Base-by-base conservation (phyloP, 192 early-diverging fungal genomes). In the Coemansia sp. region DNA sequence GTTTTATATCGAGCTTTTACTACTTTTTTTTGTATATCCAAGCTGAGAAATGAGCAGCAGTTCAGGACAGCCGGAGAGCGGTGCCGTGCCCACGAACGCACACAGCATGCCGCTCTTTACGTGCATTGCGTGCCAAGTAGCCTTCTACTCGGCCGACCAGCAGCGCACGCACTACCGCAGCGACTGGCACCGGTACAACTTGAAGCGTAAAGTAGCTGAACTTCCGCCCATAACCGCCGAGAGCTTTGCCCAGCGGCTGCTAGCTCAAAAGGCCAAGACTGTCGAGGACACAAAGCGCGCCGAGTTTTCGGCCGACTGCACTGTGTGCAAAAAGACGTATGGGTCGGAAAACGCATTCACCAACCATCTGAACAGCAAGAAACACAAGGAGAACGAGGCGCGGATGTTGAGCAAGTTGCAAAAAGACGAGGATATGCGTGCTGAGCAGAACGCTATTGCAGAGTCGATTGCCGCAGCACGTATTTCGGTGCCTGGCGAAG, bases 111-210 rank as follows among this genome's bases (percentile, higher is more conserved):
- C 85, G 52, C 59, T 93, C 9, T 94, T 84, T 66, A 92, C 92
- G 25, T 94, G 92, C 66, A 82, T 94, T 23, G 83, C 92, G 22
- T 99, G 97, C 79, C 93, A 98, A 71, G 91, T 97, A 15, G 93
- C 93, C 7, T 99, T 99, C 79, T 73, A 87, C 65, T 84, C 91
- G 2, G 87, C 93, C 12, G 93, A 96, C 44, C 77, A 86, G 66
- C 97, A 99, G 82, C 82, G 97, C 38, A 86, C 87, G 28, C 97
- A 99, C 79, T 96, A 96, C 74, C 86, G 88, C 22, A 89, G 91
- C 28, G 95, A 99, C 84, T 99, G 97, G 96, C 98, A 99, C 65
- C 84, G 96, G 36, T 99, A 99, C 86, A 99, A 99, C 74, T 76
- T 98, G 23, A 98, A 98, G 84, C 89, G 96, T 64, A 96, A 97